These are phyloP conservation scores for Fusarium oxysporum DNA, from an alignment of 2,329 filamentous ascomycete species.

Conservation along the genomic window DNA sequence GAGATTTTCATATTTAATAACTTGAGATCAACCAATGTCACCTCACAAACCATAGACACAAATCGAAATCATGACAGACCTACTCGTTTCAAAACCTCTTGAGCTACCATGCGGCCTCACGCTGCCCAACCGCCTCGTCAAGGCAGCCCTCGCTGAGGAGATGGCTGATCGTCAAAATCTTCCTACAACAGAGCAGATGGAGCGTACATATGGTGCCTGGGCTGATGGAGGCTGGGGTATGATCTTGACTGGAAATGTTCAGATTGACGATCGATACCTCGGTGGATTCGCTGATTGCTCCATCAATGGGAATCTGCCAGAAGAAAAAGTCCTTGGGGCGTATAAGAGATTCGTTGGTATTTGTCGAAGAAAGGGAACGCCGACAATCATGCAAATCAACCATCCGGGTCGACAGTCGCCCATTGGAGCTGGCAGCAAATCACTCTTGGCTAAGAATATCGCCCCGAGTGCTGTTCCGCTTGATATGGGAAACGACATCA, in stretches of 20 bases:
- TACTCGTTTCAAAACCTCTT: slow-evolving; percentile 51
- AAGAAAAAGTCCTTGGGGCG: slow-evolving; percentile 47
- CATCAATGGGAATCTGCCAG: slow-evolving; percentile 41
- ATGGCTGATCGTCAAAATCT: slow-evolving; percentile 56
- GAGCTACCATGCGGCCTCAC: slow-evolving; percentile 66
- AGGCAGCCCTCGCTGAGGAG: slow-evolving; percentile 63
- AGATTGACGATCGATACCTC: slow-evolving; percentile 54
- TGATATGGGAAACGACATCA: slow-evolving; percentile 53
- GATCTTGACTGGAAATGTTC: slow-evolving; percentile 63
- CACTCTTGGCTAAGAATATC: slow-evolving; percentile 53
- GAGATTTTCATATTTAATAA: slow-evolving; percentile 5
- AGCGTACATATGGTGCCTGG: slow-evolving; percentile 64
- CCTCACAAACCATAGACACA: background rate
- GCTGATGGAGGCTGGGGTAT: slow-evolving; percentile 65
- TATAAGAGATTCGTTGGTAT: slow-evolving; percentile 55
- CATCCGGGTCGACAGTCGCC: slow-evolving; percentile 61
- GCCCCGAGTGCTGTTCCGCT: slow-evolving; percentile 59
- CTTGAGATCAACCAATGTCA: background rate
- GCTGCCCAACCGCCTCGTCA: slow-evolving; percentile 65
- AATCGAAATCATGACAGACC: slow-evolving; percentile 15
- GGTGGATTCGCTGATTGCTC: slow-evolving; percentile 51
- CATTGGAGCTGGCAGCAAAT: slow-evolving; percentile 51
- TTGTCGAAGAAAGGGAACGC: slow-evolving; percentile 50
- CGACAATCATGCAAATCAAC: slow-evolving; percentile 58
- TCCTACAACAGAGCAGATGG: slow-evolving; percentile 55